Percentiles rank a stretch among this genome's conserved stretches.
Conservation (phyloP, 2,329 filamentous ascomycete species). For the Verticillium longisporum region DNA sequence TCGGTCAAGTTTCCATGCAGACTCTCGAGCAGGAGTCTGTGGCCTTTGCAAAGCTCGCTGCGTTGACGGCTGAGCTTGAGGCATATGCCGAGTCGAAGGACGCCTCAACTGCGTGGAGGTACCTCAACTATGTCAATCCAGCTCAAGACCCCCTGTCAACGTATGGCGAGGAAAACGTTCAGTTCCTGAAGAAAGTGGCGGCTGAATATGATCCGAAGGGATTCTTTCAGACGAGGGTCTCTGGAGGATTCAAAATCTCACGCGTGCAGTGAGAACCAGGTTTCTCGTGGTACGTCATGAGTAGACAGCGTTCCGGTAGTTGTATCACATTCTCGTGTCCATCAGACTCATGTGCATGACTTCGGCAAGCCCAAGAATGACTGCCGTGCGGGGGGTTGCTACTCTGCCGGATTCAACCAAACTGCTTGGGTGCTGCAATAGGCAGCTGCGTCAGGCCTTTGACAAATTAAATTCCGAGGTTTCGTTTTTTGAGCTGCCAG, state of each 20-base stretch:
- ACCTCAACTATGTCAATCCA: slow-evolving; percentile 27
- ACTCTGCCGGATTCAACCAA: background rate
- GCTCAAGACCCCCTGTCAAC: slow-evolving; percentile 19
- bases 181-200: slow-evolving; percentile 17
- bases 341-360: background rate
- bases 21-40: slow-evolving; percentile 19
- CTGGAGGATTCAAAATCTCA: slow-evolving; percentile 14
- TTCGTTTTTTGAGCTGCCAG: background rate
- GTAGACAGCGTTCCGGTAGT: background rate
- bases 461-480: background rate
- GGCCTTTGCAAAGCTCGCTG: slow-evolving; percentile 21
- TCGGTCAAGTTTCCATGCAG: slow-evolving; percentile 3
- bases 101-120: slow-evolving; percentile 20
- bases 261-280: background rate
- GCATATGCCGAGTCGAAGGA: slow-evolving; percentile 7
- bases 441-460: background rate
- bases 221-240: slow-evolving; percentile 26
- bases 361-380: background rate
- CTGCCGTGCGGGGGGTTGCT: background rate
- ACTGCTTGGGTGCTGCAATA: background rate
- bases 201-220: slow-evolving; percentile 23
- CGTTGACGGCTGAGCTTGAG: slow-evolving; percentile 21
- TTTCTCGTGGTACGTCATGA: too few relatives aligned
- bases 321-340: background rate
- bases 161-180: slow-evolving; percentile 23